These are phyloP conservation scores for Lablab purpureus DNA, from an alignment of 306 rosid species.

Conservation along the genomic window DNA sequence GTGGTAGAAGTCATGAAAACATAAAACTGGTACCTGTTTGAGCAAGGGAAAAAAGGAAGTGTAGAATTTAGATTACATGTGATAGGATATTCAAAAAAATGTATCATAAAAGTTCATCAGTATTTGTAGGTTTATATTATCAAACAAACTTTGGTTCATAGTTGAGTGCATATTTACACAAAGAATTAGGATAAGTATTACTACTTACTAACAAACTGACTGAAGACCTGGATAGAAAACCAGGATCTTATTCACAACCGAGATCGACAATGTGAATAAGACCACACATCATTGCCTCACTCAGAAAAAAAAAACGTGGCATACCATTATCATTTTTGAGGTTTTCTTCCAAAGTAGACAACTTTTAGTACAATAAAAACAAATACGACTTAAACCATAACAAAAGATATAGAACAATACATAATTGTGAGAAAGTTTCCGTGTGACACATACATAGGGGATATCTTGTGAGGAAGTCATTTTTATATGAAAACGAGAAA, in stretches of 20 bases:
- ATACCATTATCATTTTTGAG: neutral
- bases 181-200: neutral
- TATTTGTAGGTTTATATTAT: conserved; percentile 8
- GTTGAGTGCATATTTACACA: neutral
- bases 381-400: neutral
- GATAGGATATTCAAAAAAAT: conserved; percentile 13
- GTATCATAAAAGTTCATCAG: neutral
- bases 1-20: neutral
- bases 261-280: neutral
- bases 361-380: neutral
- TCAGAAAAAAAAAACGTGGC: neutral
- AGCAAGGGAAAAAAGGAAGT: neutral
- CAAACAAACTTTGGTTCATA: neutral
- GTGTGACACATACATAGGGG: neutral
- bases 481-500: neutral
- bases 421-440: neutral
- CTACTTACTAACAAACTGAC: neutral
- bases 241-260: conserved; percentile 11
- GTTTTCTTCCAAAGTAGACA: neutral
- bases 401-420: neutral
- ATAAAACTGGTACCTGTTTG: conserved; percentile 1
- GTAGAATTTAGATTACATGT: neutral
- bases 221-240: neutral
- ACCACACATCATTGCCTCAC: neutral
- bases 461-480: neutral